These are phyloP conservation scores for Hypholoma fasciculare DNA, from an alignment of 768 basidiomycete genomes.

Conservation along the genomic window DNA sequence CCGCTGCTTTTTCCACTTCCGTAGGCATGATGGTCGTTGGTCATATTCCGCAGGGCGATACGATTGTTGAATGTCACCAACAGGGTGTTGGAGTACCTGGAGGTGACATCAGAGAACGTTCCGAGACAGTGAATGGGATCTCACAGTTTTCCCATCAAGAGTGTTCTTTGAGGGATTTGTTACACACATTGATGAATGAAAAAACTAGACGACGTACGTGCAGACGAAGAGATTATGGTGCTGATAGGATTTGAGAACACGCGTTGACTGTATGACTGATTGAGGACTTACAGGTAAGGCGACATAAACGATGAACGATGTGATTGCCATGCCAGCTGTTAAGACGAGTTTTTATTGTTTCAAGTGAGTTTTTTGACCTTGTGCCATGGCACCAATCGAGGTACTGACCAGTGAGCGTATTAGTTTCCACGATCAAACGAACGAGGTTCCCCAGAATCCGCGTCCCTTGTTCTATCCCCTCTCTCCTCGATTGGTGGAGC, in stretches of 20 bases:
- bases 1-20: not conserved
- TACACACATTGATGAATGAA: not conserved
- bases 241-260: not conserved
- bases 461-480: not conserved
- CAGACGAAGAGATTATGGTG: not conserved
- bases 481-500: not conserved
- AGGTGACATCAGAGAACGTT: not conserved
- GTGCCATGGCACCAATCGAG: not conserved
- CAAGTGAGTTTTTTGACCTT: not conserved
- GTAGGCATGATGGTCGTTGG: not conserved
- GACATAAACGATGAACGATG: conserved; percentile 1
- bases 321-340: conserved; percentile 3
- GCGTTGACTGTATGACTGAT: not conserved
- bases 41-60: not conserved
- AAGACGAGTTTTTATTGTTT: not conserved
- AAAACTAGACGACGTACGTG: not conserved
- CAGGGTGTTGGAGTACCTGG: conserved; percentile 2
- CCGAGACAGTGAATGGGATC: not conserved
- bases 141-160: conserved; percentile 1
- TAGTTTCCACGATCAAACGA: conserved; percentile 4
- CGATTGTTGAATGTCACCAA: conserved; percentile 4
- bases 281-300: not conserved
- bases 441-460: conserved; percentile 4
- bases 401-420: conserved; percentile 3
- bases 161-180: not conserved